Evolutionary conservation across 1,284 basidiomycete genomes (phyloP), one percentile per base, ranked within the genome.

Genomic region (Cryptococcus jaspeensis): DNA sequence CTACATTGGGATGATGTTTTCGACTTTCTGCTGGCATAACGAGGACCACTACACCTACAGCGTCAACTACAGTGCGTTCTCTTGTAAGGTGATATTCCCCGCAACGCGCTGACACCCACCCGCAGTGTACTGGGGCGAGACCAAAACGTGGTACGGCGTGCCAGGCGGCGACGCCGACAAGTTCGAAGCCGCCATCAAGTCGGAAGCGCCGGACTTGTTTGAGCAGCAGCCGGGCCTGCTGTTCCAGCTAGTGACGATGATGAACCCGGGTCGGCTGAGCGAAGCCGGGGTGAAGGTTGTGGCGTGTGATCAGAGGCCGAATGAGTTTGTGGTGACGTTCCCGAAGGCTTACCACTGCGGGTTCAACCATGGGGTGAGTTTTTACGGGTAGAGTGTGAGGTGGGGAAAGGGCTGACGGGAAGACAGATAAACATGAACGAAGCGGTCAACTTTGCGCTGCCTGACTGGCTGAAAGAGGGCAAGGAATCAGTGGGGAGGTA

Each of bases 1-100:
- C 53, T 99, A 99, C 76, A 92, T 99, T 57, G 96, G 96, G 50
- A 99, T 99, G 95, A 84, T 94, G 45, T 98, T 99, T 77, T 97
- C 94, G 11, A 95, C 96, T 1, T 99, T 99, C 78, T 98, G 95
- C 77, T 99, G 96, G 96, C 96, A 99, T 79, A 99, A 99, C 74
- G 96, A 99, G 86, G 96, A 99, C 79, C 96, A 99, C 79, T 96
- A 95, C 77, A 98, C 94, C 12, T 98, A 96, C 77, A 92, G 90
- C 72, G 85, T 94, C 69, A 95, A 95, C 75, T 94, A 87, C 78
- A 93, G 91, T 93, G 76, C 74, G 89, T 80, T 15, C 40, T n/a
- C n/a, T 43, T 55, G 59, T 57, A 44, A 37, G 18, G 47, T 41
- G 12, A 52, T 46, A 5, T 22, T 18, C 5, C 44, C 15, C 44